Percentiles rank a stretch among this genome's conserved stretches.
Evolutionary conservation across 805 yeast species (phyloP).

Genomic region (Pichia scutulata): DNA sequence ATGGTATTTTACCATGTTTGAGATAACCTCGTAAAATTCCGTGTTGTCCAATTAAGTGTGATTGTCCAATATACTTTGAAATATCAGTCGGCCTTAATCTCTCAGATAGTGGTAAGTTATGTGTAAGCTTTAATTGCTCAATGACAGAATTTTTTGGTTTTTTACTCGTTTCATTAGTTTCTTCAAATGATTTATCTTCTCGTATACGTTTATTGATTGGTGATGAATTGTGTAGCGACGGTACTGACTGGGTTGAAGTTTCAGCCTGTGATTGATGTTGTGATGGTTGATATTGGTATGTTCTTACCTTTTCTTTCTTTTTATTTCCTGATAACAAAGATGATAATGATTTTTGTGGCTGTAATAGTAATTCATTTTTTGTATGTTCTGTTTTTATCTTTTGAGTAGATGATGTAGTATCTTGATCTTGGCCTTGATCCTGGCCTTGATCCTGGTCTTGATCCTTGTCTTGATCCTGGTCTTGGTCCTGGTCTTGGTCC

Average conservation of each 20-base stretch:
- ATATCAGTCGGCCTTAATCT: slow-evolving; percentile 69
- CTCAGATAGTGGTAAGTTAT: slow-evolving; percentile 58
- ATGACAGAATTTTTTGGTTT: slow-evolving; percentile 1
- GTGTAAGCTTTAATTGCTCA: slow-evolving; percentile 15
- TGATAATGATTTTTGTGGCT: slow-evolving; percentile 1
- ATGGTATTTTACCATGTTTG: slow-evolving; percentile 60
- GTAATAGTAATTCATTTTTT: not conserved
- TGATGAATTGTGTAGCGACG: not conserved
- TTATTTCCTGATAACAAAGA: slow-evolving; percentile 6
- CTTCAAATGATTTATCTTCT: not conserved
- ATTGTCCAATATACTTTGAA: slow-evolving; percentile 76
- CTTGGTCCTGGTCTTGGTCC: not conserved
- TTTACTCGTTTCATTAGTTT: not conserved
- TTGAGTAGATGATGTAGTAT: not conserved
- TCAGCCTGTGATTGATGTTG: not conserved
- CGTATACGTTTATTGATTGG: not conserved
- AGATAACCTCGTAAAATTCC: slow-evolving; percentile 66
- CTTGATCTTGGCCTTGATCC: not conserved
- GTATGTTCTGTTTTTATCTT: not conserved
- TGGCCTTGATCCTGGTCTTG: not conserved
- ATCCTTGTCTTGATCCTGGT: not conserved
- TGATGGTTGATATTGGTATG: slow-evolving; percentile 7
- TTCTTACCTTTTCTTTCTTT: slow-evolving; percentile 9
- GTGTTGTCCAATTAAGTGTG: slow-evolving; percentile 56
- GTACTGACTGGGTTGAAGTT: not conserved